Evolutionary conservation across 2,329 filamentous ascomycete genomes (phyloP).

Genomic region (Phaeosphaeria sp.): DNA sequence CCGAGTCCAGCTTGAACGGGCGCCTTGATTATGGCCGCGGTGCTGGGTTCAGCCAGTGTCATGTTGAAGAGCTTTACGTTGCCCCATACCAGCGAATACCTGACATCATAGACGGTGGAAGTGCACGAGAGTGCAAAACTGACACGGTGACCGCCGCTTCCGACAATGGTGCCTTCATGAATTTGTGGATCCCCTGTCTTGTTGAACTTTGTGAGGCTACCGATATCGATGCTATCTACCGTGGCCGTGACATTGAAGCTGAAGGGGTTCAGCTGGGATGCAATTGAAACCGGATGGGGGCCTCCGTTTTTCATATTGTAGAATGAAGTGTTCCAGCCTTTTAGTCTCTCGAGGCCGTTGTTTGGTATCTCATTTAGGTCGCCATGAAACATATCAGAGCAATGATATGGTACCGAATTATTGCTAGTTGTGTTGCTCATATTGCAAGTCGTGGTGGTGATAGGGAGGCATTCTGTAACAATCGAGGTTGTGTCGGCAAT

Average conservation of each 20-base stretch:
- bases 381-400: not conserved
- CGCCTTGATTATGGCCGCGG: constrained; percentile 5
- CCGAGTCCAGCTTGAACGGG: constrained; percentile 3
- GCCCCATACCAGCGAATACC: not conserved
- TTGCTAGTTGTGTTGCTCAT: not conserved
- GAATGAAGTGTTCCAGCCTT: constrained; percentile 3
- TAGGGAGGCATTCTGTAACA: not conserved
- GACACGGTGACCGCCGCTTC: not conserved
- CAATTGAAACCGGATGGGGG: not conserved
- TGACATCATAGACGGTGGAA: constrained; percentile 1
- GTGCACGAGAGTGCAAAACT: not conserved
- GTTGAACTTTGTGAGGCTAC: not conserved
- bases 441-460: not conserved
- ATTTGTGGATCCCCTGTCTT: not conserved
- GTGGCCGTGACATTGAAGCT: not conserved
- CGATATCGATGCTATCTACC: not conserved
- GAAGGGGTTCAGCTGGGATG: constrained; percentile 3
- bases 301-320: not conserved
- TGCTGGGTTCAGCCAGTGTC: not conserved
- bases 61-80: not conserved
- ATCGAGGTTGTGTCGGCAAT: not conserved
- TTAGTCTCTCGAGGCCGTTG: constrained; percentile 1
- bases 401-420: not conserved
- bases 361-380: constrained; percentile 1
- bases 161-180: not conserved